Percentiles rank a stretch among this genome's conserved stretches.
These are phyloP conservation scores for Castanea sativa DNA, from an alignment of 306 rosid species.

Conservation along the genomic window DNA sequence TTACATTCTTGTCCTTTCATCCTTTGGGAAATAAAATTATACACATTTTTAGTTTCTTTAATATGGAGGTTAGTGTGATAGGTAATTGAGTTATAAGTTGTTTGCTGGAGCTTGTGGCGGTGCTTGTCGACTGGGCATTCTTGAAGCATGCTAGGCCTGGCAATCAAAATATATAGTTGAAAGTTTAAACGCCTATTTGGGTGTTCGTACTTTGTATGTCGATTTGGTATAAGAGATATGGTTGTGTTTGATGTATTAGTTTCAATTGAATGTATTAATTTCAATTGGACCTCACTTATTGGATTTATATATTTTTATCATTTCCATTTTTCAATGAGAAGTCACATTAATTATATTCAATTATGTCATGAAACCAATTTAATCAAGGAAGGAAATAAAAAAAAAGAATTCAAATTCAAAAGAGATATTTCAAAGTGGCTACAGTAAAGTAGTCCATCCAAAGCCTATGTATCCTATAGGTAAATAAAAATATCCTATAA, in stretches of 20 bases:
- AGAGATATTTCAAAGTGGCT: too few species aligned
- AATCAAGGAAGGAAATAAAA: too few species aligned
- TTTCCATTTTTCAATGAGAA: too few species aligned
- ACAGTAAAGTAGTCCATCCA: too few species aligned
- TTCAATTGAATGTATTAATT: neutral
- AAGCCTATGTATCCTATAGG: too few species aligned
- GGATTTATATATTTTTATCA: too few species aligned
- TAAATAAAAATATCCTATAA: too few species aligned
- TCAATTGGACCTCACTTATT: neutral
- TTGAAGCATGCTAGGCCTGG: slow-evolving; percentile 9
- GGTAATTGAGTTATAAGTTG: neutral
- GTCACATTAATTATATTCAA: too few species aligned
- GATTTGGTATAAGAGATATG: neutral
- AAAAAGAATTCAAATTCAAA: too few species aligned
- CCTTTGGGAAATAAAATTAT: neutral
- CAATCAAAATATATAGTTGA: neutral
- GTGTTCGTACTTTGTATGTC: neutral
- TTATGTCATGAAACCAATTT: too few species aligned
- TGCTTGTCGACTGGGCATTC: slow-evolving; percentile 4
- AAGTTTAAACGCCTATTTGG: neutral
- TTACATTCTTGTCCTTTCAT: neutral
- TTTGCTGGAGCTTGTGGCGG: slow-evolving; percentile 11
- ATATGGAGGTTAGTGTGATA: neutral
- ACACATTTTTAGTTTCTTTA: neutral
- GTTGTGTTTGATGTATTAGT: neutral